Evolutionary conservation across 331 rosid genomes (phyloP).

Genomic region (Dryas integrifolia): DNA sequence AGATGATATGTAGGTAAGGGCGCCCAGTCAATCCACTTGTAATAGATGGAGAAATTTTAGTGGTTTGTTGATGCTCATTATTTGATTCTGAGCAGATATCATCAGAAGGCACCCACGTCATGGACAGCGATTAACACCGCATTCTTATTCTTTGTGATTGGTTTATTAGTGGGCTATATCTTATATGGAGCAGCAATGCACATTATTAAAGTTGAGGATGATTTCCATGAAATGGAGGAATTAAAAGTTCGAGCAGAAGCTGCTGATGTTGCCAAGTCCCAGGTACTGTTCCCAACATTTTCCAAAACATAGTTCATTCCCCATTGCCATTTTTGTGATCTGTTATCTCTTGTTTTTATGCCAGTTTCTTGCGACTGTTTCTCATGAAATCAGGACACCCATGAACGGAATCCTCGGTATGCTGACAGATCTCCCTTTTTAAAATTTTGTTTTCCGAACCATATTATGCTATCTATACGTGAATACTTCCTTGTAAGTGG

Average conservation of each 20-base stretch:
- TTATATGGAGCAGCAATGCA: slow-evolving; percentile 90
- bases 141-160: slow-evolving; percentile 70
- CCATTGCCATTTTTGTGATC: slow-evolving; percentile 23
- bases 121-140: slow-evolving; percentile 71
- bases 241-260: slow-evolving; percentile 86
- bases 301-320: slow-evolving; percentile 13
- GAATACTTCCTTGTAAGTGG: slow-evolving; percentile 10
- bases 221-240: slow-evolving; percentile 68
- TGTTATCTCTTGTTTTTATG: slow-evolving; percentile 25
- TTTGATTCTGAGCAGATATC: slow-evolving; percentile 66
- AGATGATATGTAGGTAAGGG: slow-evolving; percentile 90
- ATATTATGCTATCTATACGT: not conserved
- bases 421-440: slow-evolving; percentile 14
- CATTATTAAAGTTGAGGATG: slow-evolving; percentile 93
- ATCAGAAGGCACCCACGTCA: slow-evolving; percentile 77
- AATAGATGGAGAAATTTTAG: not conserved
- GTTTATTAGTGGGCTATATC: slow-evolving; percentile 78
- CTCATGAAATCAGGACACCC: slow-evolving; percentile 98
- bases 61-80: slow-evolving; percentile 24
- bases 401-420: slow-evolving; percentile 97
- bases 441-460: slow-evolving; percentile 9
- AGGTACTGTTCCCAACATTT: slow-evolving; percentile 50
- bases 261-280: slow-evolving; percentile 97
- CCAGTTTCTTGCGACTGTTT: slow-evolving; percentile 97
- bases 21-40: slow-evolving; percentile 15